Percentiles rank a stretch among this genome's conserved stretches.
These are phyloP conservation scores for Carpinus fangiana DNA, from an alignment of 306 rosid species.

Conservation along the genomic window DNA sequence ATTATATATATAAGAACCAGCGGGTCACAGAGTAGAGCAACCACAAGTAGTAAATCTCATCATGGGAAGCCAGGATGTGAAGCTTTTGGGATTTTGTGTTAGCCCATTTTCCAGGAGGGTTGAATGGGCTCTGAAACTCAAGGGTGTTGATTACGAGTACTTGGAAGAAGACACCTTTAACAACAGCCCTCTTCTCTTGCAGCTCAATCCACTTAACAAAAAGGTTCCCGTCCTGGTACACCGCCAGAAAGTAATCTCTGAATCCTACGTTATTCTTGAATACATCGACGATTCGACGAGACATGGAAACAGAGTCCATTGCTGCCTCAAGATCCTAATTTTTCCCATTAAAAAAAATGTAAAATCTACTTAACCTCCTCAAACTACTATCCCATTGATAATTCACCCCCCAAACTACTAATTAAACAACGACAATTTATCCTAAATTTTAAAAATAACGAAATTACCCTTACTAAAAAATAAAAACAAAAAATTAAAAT, in stretches of 20 bases:
- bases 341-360: no score
- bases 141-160: constrained; percentile 45
- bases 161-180: constrained; percentile 27
- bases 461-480: no score
- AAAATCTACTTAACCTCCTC: no score
- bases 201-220: background rate
- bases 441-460: no score
- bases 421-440: no score
- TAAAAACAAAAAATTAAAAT: no score
- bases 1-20: no score
- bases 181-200: constrained; percentile 7
- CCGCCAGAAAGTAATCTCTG: no score
- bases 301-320: background rate
- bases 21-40: no score
- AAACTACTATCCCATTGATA: no score
- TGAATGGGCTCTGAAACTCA: constrained; percentile 45
- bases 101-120: constrained; percentile 44
- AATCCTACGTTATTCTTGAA: background rate
- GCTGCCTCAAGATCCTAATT: constrained; percentile 1
- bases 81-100: constrained; percentile 46
- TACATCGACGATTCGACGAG: background rate
- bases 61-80: constrained; percentile 18
- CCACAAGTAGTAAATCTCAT: background rate
- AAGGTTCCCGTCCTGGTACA: background rate
- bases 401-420: no score